These are phyloP conservation scores for Trypanosoma boissoni DNA, from an alignment of 208 protist species.

Conservation along the genomic window DNA sequence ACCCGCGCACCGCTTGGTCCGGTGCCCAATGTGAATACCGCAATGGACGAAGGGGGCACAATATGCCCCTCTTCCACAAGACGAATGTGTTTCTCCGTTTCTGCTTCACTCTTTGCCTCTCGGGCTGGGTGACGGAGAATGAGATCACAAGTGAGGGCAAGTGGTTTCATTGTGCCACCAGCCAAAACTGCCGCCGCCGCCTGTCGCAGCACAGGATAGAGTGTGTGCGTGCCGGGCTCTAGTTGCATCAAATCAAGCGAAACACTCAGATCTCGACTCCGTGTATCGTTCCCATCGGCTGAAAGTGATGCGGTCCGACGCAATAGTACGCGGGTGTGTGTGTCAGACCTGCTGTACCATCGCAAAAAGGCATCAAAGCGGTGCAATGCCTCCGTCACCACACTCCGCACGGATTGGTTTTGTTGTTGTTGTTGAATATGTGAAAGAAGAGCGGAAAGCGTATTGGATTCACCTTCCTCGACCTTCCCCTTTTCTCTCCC, in stretches of 20 bases:
- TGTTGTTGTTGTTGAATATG: background rate
- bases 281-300: background rate
- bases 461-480: too few species aligned
- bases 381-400: constrained; percentile 23
- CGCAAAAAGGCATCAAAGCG: constrained; percentile 38
- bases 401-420: background rate
- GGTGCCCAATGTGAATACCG: constrained; percentile 50
- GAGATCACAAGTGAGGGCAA: constrained; percentile 71
- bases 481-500: too few species aligned
- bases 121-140: constrained; percentile 36
- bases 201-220: constrained; percentile 44
- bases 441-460: background rate
- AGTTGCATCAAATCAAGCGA: constrained; percentile 60
- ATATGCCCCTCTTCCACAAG: constrained; percentile 82
- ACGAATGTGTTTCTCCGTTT: constrained; percentile 14
- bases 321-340: constrained; percentile 18
- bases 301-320: background rate
- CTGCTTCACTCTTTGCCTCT: background rate
- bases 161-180: constrained; percentile 93
- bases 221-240: constrained; percentile 61
- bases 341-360: constrained; percentile 28
- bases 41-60: constrained; percentile 73
- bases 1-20: constrained; percentile 59
- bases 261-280: background rate
- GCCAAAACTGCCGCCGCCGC: constrained; percentile 74